Conservation (phyloP, 164 flowering plant genomes). For the Litsea cubeba region DNA sequence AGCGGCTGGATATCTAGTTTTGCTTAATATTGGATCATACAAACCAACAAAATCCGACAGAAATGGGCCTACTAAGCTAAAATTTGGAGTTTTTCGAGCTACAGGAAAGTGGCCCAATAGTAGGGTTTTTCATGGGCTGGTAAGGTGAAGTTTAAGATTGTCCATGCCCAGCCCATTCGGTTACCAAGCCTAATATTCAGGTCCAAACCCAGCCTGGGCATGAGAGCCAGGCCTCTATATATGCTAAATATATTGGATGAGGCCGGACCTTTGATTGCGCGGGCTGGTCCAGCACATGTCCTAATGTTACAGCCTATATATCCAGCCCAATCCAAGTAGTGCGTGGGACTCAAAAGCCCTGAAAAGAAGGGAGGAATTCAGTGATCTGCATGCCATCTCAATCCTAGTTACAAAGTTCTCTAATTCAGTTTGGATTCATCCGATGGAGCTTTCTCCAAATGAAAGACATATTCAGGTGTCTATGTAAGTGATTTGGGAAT, state of each 20-base stretch:
- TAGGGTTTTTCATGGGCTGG: no score
- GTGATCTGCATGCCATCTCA: constrained; percentile 8
- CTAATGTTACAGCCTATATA: no score
- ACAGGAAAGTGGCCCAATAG: constrained; percentile 6
- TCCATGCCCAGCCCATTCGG: no score
- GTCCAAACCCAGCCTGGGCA: no score
- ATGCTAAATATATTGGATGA: no score
- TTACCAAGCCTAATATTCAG: no score
- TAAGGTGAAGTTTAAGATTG: no score
- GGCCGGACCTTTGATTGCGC: no score
- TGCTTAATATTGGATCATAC: constrained; percentile 27
- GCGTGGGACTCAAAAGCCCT: no score
- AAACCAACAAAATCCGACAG: constrained; percentile 47
- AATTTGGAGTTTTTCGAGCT: constrained; percentile 16
- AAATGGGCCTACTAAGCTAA: constrained; percentile 20
- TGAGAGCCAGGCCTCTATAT: no score
- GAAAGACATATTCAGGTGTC: constrained; percentile 47
- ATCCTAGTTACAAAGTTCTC: constrained; percentile 17
- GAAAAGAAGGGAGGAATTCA: constrained; percentile 12
- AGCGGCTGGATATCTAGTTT: not conserved
- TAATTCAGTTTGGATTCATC: constrained; percentile 12
- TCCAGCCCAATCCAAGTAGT: no score
- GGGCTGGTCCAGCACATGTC: no score
- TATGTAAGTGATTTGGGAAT: constrained; percentile 21
- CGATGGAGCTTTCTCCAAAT: constrained; percentile 20